phyloP scores from a whole-genome alignment of 345 rosid genomes.

The Rhodamnia argentea region DNA sequence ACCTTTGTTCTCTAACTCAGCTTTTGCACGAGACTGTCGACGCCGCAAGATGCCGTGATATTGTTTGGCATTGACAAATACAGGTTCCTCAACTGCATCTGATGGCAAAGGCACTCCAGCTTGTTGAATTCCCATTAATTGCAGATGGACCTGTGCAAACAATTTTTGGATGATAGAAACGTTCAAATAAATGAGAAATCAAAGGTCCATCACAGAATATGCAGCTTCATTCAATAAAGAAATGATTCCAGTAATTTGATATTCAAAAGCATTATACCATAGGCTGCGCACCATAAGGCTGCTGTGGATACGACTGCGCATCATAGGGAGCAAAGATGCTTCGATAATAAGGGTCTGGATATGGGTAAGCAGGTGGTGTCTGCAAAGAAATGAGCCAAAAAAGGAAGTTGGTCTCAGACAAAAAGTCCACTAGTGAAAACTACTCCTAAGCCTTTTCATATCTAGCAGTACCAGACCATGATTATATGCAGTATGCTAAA shows the following conservation, averaged over 20 bases:
- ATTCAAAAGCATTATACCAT: constrained; percentile 32
- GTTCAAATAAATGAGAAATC: not conserved
- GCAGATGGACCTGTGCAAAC: constrained; percentile 63
- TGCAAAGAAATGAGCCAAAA: constrained; percentile 24
- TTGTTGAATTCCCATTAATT: constrained; percentile 96
- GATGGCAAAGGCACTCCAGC: constrained; percentile 93
- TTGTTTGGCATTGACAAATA: constrained; percentile 95
- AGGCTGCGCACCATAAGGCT: constrained; percentile 68
- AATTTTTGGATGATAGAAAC: not conserved
- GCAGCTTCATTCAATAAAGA: not conserved
- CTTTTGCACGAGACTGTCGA: constrained; percentile 91
- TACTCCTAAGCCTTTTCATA: not conserved
- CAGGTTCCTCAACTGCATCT: constrained; percentile 93
- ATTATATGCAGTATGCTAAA: not conserved
- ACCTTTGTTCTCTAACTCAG: constrained; percentile 61
- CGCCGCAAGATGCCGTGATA: constrained; percentile 96
- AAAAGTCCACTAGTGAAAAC: not conserved
- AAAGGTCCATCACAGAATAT: not conserved
- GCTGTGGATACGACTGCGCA: constrained; percentile 60
- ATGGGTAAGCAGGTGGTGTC: constrained; percentile 75
- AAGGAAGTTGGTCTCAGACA: not conserved
- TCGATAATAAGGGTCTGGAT: constrained; percentile 90
- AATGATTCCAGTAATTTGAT: not conserved
- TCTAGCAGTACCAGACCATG: not conserved
- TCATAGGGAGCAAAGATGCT: constrained; percentile 88